These are phyloP conservation scores for Meripilus lineatus DNA, from an alignment of 1,284 basidiomycete genomes.

Conservation along the genomic window DNA sequence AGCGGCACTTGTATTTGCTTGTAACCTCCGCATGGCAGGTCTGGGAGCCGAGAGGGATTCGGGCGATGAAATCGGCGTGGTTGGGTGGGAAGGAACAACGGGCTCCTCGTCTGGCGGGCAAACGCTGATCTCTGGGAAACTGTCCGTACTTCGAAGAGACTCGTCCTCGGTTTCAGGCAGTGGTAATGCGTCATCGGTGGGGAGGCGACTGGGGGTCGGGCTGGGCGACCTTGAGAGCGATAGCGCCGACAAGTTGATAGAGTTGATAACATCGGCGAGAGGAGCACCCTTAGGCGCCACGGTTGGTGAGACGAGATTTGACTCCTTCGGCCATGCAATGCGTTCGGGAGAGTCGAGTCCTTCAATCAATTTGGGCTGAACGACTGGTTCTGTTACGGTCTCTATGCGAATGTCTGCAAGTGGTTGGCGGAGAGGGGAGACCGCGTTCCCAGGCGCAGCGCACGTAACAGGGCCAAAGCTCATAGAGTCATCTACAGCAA, in stretches of 20 bases:
- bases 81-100: neutral
- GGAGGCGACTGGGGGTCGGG: neutral
- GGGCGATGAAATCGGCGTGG: neutral
- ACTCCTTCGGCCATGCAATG: neutral
- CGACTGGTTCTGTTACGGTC: neutral
- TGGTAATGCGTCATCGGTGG: neutral
- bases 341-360: conserved; percentile 8
- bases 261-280: conserved; percentile 31
- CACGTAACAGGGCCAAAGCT: neutral
- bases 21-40: conserved; percentile 2
- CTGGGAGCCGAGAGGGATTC: conserved; percentile 9
- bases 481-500: neutral
- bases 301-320: conserved; percentile 3
- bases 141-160: no score
- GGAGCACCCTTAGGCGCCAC: conserved; percentile 28
- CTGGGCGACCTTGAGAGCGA: conserved; percentile 13
- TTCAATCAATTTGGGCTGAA: neutral
- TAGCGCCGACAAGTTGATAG: conserved; percentile 25
- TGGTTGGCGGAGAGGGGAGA: no score
- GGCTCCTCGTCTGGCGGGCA: neutral
- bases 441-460: no score
- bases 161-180: neutral
- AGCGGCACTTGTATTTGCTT: conserved; percentile 12
- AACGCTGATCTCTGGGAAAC: conserved; percentile 2
- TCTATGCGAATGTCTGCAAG: conserved; percentile 6